Base-by-base conservation (phyloP, 805 yeast genomes). In the Zygoascus ofunaensis region DNA sequence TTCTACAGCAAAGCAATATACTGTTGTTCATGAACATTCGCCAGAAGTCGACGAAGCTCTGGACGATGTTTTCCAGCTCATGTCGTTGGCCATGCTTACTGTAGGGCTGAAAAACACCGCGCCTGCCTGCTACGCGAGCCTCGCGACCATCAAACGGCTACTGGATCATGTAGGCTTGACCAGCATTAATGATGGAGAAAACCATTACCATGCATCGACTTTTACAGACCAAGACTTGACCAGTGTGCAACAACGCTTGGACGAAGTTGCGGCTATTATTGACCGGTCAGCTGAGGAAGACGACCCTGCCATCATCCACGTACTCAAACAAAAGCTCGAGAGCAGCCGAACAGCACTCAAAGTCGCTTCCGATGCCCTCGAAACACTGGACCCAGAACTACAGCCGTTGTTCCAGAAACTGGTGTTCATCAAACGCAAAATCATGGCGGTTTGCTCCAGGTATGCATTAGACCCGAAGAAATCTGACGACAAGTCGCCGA, bases 51-150 rank as follows among this genome's bases (percentile, higher is more conserved):
- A 89, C 57, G 69, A 77, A 7, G 72, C 84, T 8, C 70, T 86
- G 36, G 97, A 89, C 61, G 97, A 89, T 56, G 85, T 84, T 19
- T 87, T 90, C 71, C 96, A 90, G 62, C 66, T 92, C 39, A 66
- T 90, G 37, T 82, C 95, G 12, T 70, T 92, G 42, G 82, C 92
- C 52, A 86, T 89, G 62, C 76, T 90, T 57, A 86, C 97, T 2
- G 92, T 94, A 47, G 99, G 99, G 2, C 69, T 87, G 54, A 82
- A 83, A 39, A 81, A 87, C 54, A 75, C 87, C 30, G 95, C 96
- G 1, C 95, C 97, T 1, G 95, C 97, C 3, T 85, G 95, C 1
- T 92, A 84, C 64, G 90, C 95, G 4, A 84, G 94, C 2, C 66
- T 90, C 35, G 73, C 87, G 35, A 87, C 97, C 0, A 94, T 92